phyloP scores from a whole-genome alignment of 139 green algal genomes.

The Diplosphaera chodatii region DNA sequence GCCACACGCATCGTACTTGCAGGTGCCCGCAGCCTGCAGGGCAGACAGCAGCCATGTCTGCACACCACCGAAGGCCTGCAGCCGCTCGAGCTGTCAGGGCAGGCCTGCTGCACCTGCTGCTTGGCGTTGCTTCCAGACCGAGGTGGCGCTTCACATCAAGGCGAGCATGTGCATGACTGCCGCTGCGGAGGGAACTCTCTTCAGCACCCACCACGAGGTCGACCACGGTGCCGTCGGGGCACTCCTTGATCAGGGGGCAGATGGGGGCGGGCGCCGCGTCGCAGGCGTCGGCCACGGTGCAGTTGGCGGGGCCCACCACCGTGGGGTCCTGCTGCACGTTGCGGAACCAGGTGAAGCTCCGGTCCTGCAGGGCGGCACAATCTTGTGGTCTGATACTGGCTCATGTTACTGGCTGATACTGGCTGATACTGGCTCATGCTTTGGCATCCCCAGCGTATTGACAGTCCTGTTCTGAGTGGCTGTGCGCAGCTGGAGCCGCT shows the following conservation, averaged over 20 bases:
- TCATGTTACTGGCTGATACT: neutral
- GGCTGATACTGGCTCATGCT: neutral
- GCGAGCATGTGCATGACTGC: neutral
- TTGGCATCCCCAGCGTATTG: no score
- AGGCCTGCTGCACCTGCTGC: no score
- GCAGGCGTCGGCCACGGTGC: constrained; percentile 12
- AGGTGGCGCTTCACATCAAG: neutral
- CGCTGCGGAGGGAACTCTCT: no score
- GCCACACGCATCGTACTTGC: neutral
- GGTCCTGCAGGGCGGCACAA: neutral
- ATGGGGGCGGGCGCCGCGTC: constrained; percentile 14
- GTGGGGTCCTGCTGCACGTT: constrained; percentile 21
- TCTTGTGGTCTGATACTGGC: neutral
- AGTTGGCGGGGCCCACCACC: constrained; percentile 8
- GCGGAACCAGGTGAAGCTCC: constrained; percentile 33
- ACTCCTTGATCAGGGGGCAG: constrained; percentile 30
- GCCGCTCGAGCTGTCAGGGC: no score
- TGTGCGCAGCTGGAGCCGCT: no score
- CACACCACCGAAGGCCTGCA: no score
- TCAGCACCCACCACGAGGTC: neutral
- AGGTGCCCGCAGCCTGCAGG: neutral
- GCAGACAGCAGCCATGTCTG: neutral
- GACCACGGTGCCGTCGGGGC: constrained; percentile 8
- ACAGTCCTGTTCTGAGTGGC: no score
- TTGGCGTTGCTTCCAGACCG: no score